Conservation (phyloP, 805 yeast species). For the Torulaspora quercuum region DNA sequence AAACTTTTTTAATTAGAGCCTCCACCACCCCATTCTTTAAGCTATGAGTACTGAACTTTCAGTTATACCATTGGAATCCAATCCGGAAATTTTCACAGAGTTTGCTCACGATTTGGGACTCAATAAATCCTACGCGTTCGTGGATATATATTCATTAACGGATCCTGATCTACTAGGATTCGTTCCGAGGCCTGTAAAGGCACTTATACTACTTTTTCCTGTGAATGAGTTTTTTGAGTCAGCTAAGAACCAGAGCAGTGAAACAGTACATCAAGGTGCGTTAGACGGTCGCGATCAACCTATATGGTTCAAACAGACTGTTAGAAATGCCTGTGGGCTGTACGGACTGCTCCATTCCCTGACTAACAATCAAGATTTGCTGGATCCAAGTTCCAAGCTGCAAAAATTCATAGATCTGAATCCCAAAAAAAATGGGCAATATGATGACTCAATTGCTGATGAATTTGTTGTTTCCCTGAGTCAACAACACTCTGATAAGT, state of each 20-base stretch:
- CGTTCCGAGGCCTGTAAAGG: slow-evolving; percentile 75
- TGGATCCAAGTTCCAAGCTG: slow-evolving; percentile 23
- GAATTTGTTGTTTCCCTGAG: slow-evolving; percentile 29
- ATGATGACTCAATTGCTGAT: slow-evolving; percentile 42
- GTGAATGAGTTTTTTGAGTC: slow-evolving; percentile 59
- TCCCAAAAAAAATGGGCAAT: slow-evolving; percentile 40
- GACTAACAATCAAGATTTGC: slow-evolving; percentile 36
- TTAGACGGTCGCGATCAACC: slow-evolving; percentile 22
- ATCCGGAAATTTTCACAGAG: slow-evolving; percentile 75
- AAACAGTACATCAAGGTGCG: slow-evolving; percentile 1
- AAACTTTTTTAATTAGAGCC: background rate
- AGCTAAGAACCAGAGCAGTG: slow-evolving; percentile 37
- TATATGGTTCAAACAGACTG: slow-evolving; percentile 81
- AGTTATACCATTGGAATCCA: slow-evolving; percentile 86
- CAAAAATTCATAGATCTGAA: slow-evolving; percentile 18
- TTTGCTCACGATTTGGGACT: slow-evolving; percentile 71
- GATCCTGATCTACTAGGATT: slow-evolving; percentile 79
- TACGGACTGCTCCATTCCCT: slow-evolving; percentile 76
- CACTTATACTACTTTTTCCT: slow-evolving; percentile 80
- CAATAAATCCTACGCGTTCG: slow-evolving; percentile 54
- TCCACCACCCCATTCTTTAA: background rate
- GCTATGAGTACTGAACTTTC: slow-evolving; percentile 27
- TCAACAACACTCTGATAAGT: slow-evolving; percentile 21
- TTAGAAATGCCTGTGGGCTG: slow-evolving; percentile 89
- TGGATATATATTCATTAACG: slow-evolving; percentile 79